Evolutionary conservation across 208 protist species (phyloP), one percentile per base, ranked within the genome.

Genomic region (Novymonas esmeraldas): DNA sequence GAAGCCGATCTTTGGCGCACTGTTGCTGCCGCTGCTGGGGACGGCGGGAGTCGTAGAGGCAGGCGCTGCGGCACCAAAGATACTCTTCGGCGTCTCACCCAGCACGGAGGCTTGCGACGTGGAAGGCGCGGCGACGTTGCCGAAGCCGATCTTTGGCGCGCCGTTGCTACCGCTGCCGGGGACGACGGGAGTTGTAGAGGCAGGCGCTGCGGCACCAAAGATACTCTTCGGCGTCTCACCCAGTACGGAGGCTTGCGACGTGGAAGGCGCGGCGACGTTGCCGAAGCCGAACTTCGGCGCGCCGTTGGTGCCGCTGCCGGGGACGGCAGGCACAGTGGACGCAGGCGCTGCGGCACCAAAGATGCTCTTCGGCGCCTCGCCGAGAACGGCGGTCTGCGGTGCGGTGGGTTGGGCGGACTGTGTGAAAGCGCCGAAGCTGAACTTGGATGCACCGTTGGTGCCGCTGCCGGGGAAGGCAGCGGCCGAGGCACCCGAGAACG

Each of bases 91-190:
- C 10, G 54, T 28, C 11, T n/a, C n/a, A n/a, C n/a, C n/a, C n/a
- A n/a, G n/a, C n/a, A n/a, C n/a, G n/a, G 56, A 69, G 13, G 64
- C 36, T 29, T 44, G 34, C 9, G 38, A 10, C 16, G 50, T 24
- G n/a, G 38, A 54, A 67, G 52, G 39, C 4, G 18, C 34, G 10
- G 36, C 28, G 7, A 31, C 13, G 38, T 22, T 31, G n/a, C 46
- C 66, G 46, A 74, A 67, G 33, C 48, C 68, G 58, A 65, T 64
- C 61, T 58, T 52, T 41, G 34, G 33, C 24, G 42, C 22, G 38
- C 28, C 58, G 44, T 38, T 26, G 22, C 14, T 22, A 26, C 54
- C 6, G 54, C 18, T 6, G 16, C 50, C 0, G 56, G 39, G n/a
- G n/a, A n/a, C n/a, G n/a, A n/a, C n/a, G n/a, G n/a, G n/a, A n/a